Evolutionary conservation across 2,329 filamentous ascomycete species (phyloP), one percentile per base, ranked within the genome.

Genomic region (Metarhizium guizhouense): DNA sequence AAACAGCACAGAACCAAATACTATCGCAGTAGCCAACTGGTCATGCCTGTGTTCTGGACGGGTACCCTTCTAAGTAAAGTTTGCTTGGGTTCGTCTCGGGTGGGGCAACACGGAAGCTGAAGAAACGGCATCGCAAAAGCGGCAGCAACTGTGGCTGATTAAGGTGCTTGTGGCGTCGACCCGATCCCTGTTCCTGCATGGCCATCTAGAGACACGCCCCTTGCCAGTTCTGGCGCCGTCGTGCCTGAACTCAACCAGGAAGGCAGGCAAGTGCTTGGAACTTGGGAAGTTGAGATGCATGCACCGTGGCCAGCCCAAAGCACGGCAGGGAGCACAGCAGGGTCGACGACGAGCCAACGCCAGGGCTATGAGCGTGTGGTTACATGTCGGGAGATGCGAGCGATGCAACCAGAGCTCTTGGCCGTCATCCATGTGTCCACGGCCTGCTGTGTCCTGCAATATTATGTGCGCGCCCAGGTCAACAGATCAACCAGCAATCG

Each of bases 61-160:
- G 25, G 25, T 25, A 25, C 25, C 25, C 25, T 25, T 4, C 25
- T 0, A 25, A 25, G 25, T 25, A 25, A 25, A 25, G 25, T 25
- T 25, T 25, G 25, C 32, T 34, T 34, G 32, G 32, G 32, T 34
- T 11, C 25, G 3, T 34, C 10, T 7, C 7, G 32, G 32, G 32
- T 34, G 32, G 32, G 32, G 32, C 32, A 34, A 11, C 32, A 34
- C 7, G 32, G 7, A 34, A 11, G 32, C 20, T 49, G 47, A 29
- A 49, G 47, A 29, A 29, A 29, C 20, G 10, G 14, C 13, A 16
- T 30, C 25, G 52, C 45, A 54, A 43, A 54, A 53, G 52, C 43
- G 45, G 18, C 45, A 48, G 43, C 52, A 48, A 25, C 16, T 54
- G 52, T 49, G 52, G 52, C 52, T 54, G 52, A 49, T 49, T 25